Conservation (phyloP, 2,329 filamentous ascomycete species). For the Cytospora schulzeri region DNA sequence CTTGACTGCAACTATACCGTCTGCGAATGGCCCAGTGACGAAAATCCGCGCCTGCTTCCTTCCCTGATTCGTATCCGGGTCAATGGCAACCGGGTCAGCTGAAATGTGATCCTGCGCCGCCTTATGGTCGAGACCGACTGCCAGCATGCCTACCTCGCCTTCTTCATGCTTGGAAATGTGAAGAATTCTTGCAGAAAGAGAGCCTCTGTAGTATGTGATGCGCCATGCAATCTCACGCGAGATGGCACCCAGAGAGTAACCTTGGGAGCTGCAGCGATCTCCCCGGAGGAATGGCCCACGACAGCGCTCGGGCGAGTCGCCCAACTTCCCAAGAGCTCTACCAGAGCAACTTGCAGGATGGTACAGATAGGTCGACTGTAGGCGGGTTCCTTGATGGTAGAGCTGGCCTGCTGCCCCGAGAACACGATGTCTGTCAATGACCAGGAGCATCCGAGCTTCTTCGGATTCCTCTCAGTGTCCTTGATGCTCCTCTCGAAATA, state of each 20-base stretch:
- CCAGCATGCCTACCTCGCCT: slow-evolving; percentile 23
- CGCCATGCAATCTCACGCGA: slow-evolving; percentile 26
- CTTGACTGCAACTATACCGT: background rate
- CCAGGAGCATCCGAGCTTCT: slow-evolving; percentile 33
- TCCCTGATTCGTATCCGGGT: background rate
- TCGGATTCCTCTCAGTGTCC: slow-evolving; percentile 29
- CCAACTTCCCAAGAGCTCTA: slow-evolving; percentile 34
- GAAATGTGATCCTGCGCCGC: slow-evolving; percentile 18
- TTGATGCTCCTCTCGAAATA: slow-evolving; percentile 30
- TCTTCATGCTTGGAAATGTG: slow-evolving; percentile 19
- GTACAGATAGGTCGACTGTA: slow-evolving; percentile 36
- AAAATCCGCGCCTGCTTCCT: slow-evolving; percentile 7
- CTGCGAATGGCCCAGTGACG: background rate
- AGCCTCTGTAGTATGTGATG: slow-evolving; percentile 31
- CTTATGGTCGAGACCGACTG: slow-evolving; percentile 21
- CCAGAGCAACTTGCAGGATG: slow-evolving; percentile 39
- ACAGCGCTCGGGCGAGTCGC: slow-evolving; percentile 32
- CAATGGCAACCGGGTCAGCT: background rate
- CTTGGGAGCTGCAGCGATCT: slow-evolving; percentile 40
- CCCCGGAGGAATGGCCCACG: slow-evolving; percentile 40
- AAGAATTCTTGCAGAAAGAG: slow-evolving; percentile 30
- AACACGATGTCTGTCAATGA: slow-evolving; percentile 33
- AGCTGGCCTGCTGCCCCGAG: slow-evolving; percentile 21
- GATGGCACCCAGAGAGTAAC: slow-evolving; percentile 34
- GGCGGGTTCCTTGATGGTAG: slow-evolving; percentile 32